These are phyloP conservation scores for Metschnikowia shivogae DNA, from an alignment of 805 yeast genomes.

Conservation along the genomic window DNA sequence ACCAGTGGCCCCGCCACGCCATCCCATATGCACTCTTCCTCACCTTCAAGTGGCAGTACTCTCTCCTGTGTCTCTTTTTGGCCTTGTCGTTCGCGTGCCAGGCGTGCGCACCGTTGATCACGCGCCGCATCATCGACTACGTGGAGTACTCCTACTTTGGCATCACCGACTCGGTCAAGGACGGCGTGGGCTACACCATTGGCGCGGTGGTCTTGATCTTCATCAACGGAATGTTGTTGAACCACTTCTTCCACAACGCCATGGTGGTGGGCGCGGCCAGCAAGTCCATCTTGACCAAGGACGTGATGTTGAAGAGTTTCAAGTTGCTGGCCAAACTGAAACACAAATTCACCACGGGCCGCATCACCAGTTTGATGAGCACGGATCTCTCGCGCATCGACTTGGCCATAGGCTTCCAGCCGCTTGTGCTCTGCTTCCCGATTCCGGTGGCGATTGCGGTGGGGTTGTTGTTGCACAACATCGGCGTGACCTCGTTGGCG, in stretches of 20 bases:
- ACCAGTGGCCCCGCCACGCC: conserved; percentile 37
- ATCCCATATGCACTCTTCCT: conserved; percentile 44
- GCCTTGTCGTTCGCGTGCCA: conserved; percentile 43
- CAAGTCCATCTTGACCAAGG: conserved; percentile 38
- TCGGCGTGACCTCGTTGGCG: conserved; percentile 38
- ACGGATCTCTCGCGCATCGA: conserved; percentile 44
- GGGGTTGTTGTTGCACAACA: conserved; percentile 29
- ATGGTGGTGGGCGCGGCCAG: conserved; percentile 42
- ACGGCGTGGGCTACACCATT: conserved; percentile 73
- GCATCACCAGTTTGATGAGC: conserved; percentile 39
- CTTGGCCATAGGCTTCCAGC: conserved; percentile 42
- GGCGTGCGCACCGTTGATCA: conserved; percentile 63
- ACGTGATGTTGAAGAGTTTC: conserved; percentile 37
- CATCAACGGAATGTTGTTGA: conserved; percentile 36
- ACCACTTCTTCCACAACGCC: conserved; percentile 41
- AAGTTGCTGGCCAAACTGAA: conserved; percentile 31
- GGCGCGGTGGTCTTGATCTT: conserved; percentile 59
- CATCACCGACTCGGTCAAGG: conserved; percentile 39
- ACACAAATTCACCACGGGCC: conserved; percentile 35
- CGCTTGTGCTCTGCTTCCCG: conserved; percentile 39
- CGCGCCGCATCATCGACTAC: conserved; percentile 59
- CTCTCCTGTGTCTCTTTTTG: conserved; percentile 38
- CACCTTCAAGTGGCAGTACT: conserved; percentile 47
- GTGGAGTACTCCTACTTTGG: conserved; percentile 51
- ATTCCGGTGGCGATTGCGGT: conserved; percentile 39